Evolutionary conservation across 1,284 basidiomycete species (phyloP), one percentile per base, ranked within the genome.

Genomic region (Abortiporus biennis): DNA sequence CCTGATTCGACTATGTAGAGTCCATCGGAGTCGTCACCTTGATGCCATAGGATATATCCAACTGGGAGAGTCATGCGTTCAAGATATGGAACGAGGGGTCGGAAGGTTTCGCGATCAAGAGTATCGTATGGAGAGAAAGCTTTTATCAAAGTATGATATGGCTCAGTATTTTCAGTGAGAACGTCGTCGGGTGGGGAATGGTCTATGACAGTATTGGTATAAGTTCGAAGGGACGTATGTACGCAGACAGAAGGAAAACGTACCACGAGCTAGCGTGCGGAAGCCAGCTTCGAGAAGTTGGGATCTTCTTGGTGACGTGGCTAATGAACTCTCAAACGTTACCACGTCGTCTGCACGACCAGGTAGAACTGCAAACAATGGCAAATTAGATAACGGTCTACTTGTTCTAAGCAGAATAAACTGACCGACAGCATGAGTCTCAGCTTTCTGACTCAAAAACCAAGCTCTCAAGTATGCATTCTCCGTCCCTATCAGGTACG

Each of bases 1-100:
- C 93, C 93, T 0, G 79, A 73, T 54, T 95, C 83, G 52, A 96
- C 82, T 49, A 96, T 70, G 63, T 93, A 96, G 13, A 92, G 62
- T 5, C 87, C 91, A 57, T 95, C 87, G 0, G 92, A 73, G 0
- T 62, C 55, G 34, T 93, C 88, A 17, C 76, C 80, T 44, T 84
- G 82, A 5, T 64, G 68, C 89, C 91, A 98, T 0, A 98, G 69
- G 0, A 84, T 67, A 22, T 74, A 65, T 0, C 81, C 88, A 4
- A 73, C 68, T 0, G 74, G 64, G 0, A 86, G 58, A 2, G 72
- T 59, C 16, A 83, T 62, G 6, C 78, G 78, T 38, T 78, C 70
- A 51, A 99, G 84, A 64, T 91, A 94, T 0, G 77, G 70, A 1
- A 72, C 64, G 24, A 98, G 78, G 1, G 73, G 71, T 1, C 62